These are phyloP conservation scores for Amanita brunnescens DNA, from an alignment of 768 basidiomycete species.

Conservation along the genomic window DNA sequence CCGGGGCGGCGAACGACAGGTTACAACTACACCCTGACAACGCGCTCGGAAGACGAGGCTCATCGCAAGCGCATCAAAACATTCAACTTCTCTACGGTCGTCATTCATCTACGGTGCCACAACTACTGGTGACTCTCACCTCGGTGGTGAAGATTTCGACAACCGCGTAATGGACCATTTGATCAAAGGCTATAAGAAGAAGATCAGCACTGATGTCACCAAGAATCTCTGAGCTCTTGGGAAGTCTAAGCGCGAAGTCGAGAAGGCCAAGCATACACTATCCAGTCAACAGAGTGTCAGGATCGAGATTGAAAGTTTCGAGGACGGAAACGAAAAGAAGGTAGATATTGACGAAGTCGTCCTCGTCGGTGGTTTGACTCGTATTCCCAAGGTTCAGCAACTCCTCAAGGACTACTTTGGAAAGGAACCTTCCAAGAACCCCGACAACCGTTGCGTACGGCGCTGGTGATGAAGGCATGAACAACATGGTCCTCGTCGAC, in stretches of 20 bases:
- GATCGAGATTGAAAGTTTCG: constrained; percentile 94
- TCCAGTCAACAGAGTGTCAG: constrained; percentile 84
- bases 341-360: constrained; percentile 91
- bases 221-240: constrained; percentile 78
- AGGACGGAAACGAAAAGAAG: constrained; percentile 97
- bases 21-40: no score
- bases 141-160: constrained; percentile 95
- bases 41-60: no score
- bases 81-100: no score
- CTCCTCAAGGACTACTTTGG: constrained; percentile 98
- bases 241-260: constrained; percentile 88
- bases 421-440: constrained; percentile 98
- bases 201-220: constrained; percentile 77
- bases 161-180: constrained; percentile 89
- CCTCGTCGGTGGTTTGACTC: constrained; percentile 95
- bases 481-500: constrained; percentile 90
- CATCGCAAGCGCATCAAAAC: no score
- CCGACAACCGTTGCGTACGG: constrained; percentile 98
- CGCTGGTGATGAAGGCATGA: constrained; percentile 85
- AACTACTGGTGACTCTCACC: constrained; percentile 90
- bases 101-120: no score
- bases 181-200: constrained; percentile 86
- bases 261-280: constrained; percentile 89
- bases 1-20: no score
- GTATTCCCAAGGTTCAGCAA: constrained; percentile 99